phyloP scores from a whole-genome alignment of 306 rosid genomes.

The Gastrolobium villosum region DNA sequence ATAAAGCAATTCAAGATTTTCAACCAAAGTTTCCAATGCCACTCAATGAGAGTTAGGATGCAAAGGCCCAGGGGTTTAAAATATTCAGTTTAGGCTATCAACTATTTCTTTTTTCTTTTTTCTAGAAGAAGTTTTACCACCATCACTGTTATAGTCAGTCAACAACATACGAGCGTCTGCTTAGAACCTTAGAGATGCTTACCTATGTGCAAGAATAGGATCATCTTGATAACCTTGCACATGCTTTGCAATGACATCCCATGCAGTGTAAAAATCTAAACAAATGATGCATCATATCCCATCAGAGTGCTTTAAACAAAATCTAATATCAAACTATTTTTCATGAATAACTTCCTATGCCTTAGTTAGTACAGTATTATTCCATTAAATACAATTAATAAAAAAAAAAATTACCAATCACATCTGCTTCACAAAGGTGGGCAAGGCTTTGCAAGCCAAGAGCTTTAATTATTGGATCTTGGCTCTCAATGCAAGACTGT shows the following conservation, averaged over 20 bases:
- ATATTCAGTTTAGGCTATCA: conserved; percentile 41
- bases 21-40: conserved; percentile 22
- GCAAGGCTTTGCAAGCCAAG: conserved; percentile 96
- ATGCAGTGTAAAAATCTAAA: conserved; percentile 97
- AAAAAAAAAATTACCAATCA: conserved; percentile 70
- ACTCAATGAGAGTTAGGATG: conserved; percentile 34
- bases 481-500: conserved; percentile 91
- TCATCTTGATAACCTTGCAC: conserved; percentile 64
- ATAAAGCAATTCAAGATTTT: background rate
- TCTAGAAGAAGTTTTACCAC: conserved; percentile 26
- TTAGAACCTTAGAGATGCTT: conserved; percentile 45
- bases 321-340: conserved; percentile 14
- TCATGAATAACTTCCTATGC: conserved; percentile 20
- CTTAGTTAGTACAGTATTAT: background rate
- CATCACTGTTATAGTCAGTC: conserved; percentile 42
- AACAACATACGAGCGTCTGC: conserved; percentile 40
- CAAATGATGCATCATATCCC: conserved; percentile 33
- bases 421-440: conserved; percentile 94
- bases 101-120: conserved; percentile 2
- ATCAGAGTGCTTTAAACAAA: conserved; percentile 38
- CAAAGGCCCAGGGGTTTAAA: conserved; percentile 22
- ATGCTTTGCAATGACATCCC: conserved; percentile 84
- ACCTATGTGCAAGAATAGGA: conserved; percentile 81
- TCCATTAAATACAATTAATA: conserved; percentile 9
- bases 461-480: conserved; percentile 78